Conservation (phyloP, 2,329 filamentous ascomycete genomes). For the Xylaria sp. region DNA sequence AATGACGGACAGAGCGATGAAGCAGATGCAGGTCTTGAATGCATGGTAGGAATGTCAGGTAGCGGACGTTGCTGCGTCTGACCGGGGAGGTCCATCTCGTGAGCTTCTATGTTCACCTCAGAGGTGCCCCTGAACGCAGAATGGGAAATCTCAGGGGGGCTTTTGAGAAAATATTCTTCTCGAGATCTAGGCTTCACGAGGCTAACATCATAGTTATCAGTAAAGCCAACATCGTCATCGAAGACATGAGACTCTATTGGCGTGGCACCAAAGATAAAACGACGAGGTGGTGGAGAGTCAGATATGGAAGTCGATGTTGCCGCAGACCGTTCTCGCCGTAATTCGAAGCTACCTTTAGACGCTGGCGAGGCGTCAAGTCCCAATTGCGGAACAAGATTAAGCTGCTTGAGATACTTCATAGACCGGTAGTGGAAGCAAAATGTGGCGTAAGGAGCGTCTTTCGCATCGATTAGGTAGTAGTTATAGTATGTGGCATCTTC, state of each 20-base stretch:
- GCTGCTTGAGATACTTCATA: slow-evolving; percentile 52
- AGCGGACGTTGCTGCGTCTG: slow-evolving; percentile 37
- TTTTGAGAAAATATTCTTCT: slow-evolving; percentile 30
- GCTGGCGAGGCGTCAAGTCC: slow-evolving; percentile 14
- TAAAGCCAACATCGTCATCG: slow-evolving; percentile 6
- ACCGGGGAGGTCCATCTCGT: background rate
- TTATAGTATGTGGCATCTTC: slow-evolving; percentile 58
- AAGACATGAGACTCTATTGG: slow-evolving; percentile 25
- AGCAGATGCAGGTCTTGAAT: slow-evolving; percentile 34
- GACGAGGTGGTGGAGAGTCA: slow-evolving; percentile 10
- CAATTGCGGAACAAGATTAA: slow-evolving; percentile 53
- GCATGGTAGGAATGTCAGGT: slow-evolving; percentile 36
- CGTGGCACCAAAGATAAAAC: slow-evolving; percentile 28
- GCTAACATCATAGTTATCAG: slow-evolving; percentile 11
- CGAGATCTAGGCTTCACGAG: background rate
- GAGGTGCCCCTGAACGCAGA: background rate
- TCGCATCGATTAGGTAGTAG: slow-evolving; percentile 57
- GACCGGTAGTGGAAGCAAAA: slow-evolving; percentile 65
- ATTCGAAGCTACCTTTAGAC: background rate
- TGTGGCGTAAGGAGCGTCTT: slow-evolving; percentile 56
- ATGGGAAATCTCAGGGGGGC: slow-evolving; percentile 24
- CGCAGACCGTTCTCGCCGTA: background rate
- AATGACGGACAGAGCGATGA: slow-evolving; percentile 42
- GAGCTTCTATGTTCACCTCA: slow-evolving; percentile 7
- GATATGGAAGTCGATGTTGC: background rate